Conservation (phyloP, 202 grass and related monocot species). For the Cymbopogon flexuosus region DNA sequence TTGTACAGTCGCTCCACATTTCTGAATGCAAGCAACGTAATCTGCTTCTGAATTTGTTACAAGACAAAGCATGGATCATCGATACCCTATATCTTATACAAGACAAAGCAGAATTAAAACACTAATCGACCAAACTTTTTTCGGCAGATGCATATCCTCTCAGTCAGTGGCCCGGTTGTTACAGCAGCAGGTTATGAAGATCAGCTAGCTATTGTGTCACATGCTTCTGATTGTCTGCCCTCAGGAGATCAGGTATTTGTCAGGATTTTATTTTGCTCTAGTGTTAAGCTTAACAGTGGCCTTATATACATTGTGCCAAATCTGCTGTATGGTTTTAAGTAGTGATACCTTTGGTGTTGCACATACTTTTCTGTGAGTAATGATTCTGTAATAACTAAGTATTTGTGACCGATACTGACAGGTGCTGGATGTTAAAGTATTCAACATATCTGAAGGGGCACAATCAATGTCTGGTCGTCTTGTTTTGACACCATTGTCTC, state of each 20-base stretch:
- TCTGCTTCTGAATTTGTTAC: background rate
- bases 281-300: background rate
- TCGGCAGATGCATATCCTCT: slow-evolving; percentile 77
- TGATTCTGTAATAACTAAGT: slow-evolving; percentile 23
- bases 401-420: slow-evolving; percentile 27
- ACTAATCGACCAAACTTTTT: background rate
- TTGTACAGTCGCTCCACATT: background rate
- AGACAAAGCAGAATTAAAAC: background rate
- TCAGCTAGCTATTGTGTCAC: slow-evolving; percentile 73
- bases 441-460: slow-evolving; percentile 50
- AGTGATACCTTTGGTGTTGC: background rate
- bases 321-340: background rate
- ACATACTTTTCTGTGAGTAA: background rate
- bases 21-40: background rate
- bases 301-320: slow-evolving; percentile 8
- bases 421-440: slow-evolving; percentile 82
- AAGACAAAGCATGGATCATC: background rate
- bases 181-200: slow-evolving; percentile 64
- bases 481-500: slow-evolving; percentile 63
- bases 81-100: background rate
- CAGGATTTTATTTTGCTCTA: background rate
- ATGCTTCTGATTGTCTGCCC: slow-evolving; percentile 84
- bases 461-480: slow-evolving; percentile 48
- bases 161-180: slow-evolving; percentile 78
- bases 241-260: slow-evolving; percentile 84